Percentiles rank a stretch among this genome's conserved stretches.
These are phyloP conservation scores for Penicillium longicatenatum DNA, from an alignment of 495 filamentous ascomycete genomes.

Conservation along the genomic window DNA sequence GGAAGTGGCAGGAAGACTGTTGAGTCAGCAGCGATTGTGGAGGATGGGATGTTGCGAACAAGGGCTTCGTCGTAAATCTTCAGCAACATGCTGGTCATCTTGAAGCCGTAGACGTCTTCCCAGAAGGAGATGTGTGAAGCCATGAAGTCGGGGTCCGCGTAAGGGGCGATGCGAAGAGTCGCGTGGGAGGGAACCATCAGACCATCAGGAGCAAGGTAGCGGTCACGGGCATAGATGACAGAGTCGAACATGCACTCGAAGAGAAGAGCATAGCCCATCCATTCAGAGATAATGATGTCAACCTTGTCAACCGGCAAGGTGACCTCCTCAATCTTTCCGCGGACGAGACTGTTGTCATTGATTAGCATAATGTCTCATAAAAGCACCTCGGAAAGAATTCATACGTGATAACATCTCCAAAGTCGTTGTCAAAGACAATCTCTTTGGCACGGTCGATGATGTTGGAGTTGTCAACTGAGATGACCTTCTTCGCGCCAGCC, in stretches of 20 bases:
- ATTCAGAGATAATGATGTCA: constrained; percentile 94
- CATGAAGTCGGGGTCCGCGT: constrained; percentile 82
- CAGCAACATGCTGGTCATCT: constrained; percentile 57
- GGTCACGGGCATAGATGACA: constrained; percentile 84
- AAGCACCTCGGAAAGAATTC: constrained; percentile 11
- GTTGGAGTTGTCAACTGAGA: constrained; percentile 90
- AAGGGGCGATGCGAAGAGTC: constrained; percentile 81
- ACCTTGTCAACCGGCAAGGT: constrained; percentile 77
- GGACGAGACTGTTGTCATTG: constrained; percentile 52
- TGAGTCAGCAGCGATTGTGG: constrained; percentile 48
- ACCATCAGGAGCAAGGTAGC: constrained; percentile 73
- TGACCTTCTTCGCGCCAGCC: constrained; percentile 86
- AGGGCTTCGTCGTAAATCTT: constrained; percentile 62
- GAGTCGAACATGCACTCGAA: constrained; percentile 97
- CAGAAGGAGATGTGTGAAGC: constrained; percentile 66
- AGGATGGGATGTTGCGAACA: constrained; percentile 48
- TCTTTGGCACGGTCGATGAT: constrained; percentile 88
- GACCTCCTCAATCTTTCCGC: constrained; percentile 93
- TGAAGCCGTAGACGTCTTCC: constrained; percentile 64
- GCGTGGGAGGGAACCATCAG: constrained; percentile 91
- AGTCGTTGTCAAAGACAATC: constrained; percentile 79
- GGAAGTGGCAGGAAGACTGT: constrained; percentile 56
- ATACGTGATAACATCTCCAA: constrained; percentile 76
- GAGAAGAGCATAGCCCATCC: constrained; percentile 95
- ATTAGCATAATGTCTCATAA: constrained; percentile 11